Conservation (phyloP, 164 flowering plant species). For the Cinnamomum micranthum region DNA sequence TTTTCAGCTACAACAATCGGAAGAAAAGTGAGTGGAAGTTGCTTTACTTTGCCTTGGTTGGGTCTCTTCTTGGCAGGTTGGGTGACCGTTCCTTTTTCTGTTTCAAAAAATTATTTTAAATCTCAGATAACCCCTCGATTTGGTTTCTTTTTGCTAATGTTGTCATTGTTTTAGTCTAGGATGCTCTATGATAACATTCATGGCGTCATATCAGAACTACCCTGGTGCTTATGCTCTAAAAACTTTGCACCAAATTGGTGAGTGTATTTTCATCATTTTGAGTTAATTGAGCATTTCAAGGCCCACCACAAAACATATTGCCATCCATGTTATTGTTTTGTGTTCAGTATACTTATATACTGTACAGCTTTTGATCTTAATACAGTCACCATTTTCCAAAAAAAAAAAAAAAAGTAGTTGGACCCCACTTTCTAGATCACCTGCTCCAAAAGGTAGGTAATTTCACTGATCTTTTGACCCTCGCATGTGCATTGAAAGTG, state of each 20-base stretch:
- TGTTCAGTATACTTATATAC: too few relatives aligned
- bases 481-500: not conserved
- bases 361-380: too few relatives aligned
- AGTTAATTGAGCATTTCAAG: not conserved
- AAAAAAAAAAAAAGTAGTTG: not conserved
- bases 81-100: slow-evolving; percentile 8
- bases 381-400: too few relatives aligned
- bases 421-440: not conserved
- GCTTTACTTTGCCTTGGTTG: slow-evolving; percentile 53
- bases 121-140: not conserved
- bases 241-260: slow-evolving; percentile 65
- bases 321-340: too few relatives aligned
- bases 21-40: slow-evolving; percentile 68
- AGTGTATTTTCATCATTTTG: slow-evolving; percentile 10
- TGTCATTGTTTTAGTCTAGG: slow-evolving; percentile 71
- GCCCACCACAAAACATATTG: not conserved
- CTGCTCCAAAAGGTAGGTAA: not conserved
- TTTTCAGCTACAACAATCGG: slow-evolving; percentile 80
- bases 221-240: slow-evolving; percentile 80
- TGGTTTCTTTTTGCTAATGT: slow-evolving; percentile 18
- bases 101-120: not conserved
- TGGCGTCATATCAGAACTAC: slow-evolving; percentile 91
- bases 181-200: slow-evolving; percentile 55
- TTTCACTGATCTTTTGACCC: not conserved
- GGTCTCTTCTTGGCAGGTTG: slow-evolving; percentile 69